These are phyloP conservation scores for Porpolomopsis calyptriformis DNA, from an alignment of 768 basidiomycete species.

Conservation along the genomic window DNA sequence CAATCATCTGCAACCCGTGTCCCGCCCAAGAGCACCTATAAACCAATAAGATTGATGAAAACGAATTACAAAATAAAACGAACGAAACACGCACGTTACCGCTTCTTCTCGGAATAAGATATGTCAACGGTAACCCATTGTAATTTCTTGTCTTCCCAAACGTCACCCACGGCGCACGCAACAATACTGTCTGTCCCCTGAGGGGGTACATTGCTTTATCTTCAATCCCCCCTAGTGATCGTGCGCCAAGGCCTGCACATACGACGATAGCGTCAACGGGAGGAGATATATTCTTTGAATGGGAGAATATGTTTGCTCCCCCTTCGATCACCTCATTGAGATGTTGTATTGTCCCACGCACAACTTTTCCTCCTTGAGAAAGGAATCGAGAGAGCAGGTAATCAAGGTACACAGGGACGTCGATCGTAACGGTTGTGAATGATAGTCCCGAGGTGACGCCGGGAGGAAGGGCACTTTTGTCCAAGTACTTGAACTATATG, in stretches of 20 bases:
- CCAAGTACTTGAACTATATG: constrained; percentile 28
- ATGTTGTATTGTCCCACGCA: constrained; percentile 55
- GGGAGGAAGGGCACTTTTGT: constrained; percentile 24
- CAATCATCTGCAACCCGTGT: constrained; percentile 52
- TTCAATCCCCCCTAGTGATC: constrained; percentile 70
- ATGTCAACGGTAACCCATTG: constrained; percentile 39
- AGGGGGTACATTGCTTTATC: constrained; percentile 67
- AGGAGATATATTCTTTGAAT: constrained; percentile 13
- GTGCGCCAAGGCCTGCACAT: constrained; percentile 65
- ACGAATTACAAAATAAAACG: not conserved
- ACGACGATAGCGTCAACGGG: constrained; percentile 49
- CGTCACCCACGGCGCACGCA: constrained; percentile 58
- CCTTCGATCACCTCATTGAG: constrained; percentile 62
- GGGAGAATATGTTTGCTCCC: constrained; percentile 32
- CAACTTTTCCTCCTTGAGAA: constrained; percentile 46
- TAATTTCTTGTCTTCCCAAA: constrained; percentile 41
- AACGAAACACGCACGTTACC: constrained; percentile 36
- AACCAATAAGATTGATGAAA: constrained; percentile 5
- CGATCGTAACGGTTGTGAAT: constrained; percentile 62
- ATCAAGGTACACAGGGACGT: constrained; percentile 57
- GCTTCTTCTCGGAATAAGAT: constrained; percentile 52
- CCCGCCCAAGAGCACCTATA: constrained; percentile 49
- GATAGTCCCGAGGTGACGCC: constrained; percentile 35
- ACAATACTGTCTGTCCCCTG: constrained; percentile 74
- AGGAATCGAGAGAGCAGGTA: constrained; percentile 62